Conservation (phyloP, 2,329 filamentous ascomycete genomes). For the Truncatella angustata region DNA sequence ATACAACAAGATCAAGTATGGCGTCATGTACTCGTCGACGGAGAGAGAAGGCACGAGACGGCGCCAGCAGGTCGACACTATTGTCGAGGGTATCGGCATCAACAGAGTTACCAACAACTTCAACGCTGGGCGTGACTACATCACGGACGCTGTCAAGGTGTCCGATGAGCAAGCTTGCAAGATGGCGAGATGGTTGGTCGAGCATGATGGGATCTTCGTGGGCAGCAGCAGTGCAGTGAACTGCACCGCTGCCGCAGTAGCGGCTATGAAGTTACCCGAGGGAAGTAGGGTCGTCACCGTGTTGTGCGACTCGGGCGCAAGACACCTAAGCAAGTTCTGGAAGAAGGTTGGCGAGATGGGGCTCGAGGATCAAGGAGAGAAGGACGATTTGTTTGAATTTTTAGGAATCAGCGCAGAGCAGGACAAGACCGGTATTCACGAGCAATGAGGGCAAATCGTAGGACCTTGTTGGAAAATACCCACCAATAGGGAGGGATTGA, state of each 20-base stretch:
- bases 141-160: slow-evolving; percentile 88
- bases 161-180: slow-evolving; percentile 83
- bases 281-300: slow-evolving; percentile 74
- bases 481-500: background rate
- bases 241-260: slow-evolving; percentile 74
- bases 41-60: slow-evolving; percentile 89
- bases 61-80: slow-evolving; percentile 87
- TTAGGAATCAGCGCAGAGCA: slow-evolving; percentile 41
- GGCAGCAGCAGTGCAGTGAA: slow-evolving; percentile 98
- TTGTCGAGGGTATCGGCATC: slow-evolving; percentile 94
- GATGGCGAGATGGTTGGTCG: slow-evolving; percentile 96
- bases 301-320: slow-evolving; percentile 79
- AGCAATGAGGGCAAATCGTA: background rate
- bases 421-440: background rate
- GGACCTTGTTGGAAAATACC: background rate
- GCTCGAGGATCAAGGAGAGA: slow-evolving; percentile 55
- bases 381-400: slow-evolving; percentile 46
- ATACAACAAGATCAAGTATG: slow-evolving; percentile 87
- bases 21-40: slow-evolving; percentile 90
- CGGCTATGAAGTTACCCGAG: slow-evolving; percentile 61
- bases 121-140: slow-evolving; percentile 77
- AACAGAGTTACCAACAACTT: slow-evolving; percentile 95
- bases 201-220: slow-evolving; percentile 91
- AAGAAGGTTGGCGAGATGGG: slow-evolving; percentile 68
- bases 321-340: slow-evolving; percentile 85